Percentiles rank a stretch among this genome's conserved stretches.
Evolutionary conservation across 1,139 yeast genomes (phyloP).

Genomic region (Torulaspora pretoriensis): DNA sequence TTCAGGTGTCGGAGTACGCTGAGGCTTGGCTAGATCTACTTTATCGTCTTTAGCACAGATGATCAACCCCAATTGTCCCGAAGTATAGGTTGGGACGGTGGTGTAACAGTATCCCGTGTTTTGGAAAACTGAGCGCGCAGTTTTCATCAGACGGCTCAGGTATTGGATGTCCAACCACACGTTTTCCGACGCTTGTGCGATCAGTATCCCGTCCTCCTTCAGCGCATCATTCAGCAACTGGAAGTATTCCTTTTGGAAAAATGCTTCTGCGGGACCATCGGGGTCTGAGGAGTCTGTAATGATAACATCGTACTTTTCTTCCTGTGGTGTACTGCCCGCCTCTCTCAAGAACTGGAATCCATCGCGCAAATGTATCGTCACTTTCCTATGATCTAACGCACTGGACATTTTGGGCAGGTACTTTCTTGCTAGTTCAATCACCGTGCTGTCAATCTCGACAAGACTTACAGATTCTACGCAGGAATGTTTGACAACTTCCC

Average conservation of each 20-base stretch:
- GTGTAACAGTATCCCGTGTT: constrained; percentile 78
- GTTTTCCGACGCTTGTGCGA: constrained; percentile 89
- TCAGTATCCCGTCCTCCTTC: constrained; percentile 69
- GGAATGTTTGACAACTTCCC: constrained; percentile 84
- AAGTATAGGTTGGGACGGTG: constrained; percentile 93
- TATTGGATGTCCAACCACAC: constrained; percentile 82
- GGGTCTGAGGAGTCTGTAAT: constrained; percentile 97
- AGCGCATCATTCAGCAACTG: constrained; percentile 65
- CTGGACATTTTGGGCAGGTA: constrained; percentile 79
- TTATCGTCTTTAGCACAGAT: constrained; percentile 64
- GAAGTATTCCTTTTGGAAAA: constrained; percentile 82
- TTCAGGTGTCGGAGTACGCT: constrained; percentile 45
- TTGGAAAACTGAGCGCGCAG: constrained; percentile 69
- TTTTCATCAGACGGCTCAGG: constrained; percentile 53
- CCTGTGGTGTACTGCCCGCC: constrained; percentile 37
- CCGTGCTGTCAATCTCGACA: constrained; percentile 89
- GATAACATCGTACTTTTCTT: constrained; percentile 67
- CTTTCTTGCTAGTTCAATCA: constrained; percentile 67
- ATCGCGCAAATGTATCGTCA: constrained; percentile 73
- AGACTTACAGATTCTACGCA: constrained; percentile 66
- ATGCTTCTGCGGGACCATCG: constrained; percentile 95
- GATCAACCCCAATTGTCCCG: constrained; percentile 89
- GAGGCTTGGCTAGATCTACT: constrained; percentile 53
- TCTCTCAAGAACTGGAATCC: constrained; percentile 77
- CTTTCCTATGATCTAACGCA: constrained; percentile 66